A percentile compares a stretch with the other conserved stretches of the same genome.
Conservation (phyloP, 192 early-diverging fungal genomes). For the Mortierella hygrophila region DNA sequence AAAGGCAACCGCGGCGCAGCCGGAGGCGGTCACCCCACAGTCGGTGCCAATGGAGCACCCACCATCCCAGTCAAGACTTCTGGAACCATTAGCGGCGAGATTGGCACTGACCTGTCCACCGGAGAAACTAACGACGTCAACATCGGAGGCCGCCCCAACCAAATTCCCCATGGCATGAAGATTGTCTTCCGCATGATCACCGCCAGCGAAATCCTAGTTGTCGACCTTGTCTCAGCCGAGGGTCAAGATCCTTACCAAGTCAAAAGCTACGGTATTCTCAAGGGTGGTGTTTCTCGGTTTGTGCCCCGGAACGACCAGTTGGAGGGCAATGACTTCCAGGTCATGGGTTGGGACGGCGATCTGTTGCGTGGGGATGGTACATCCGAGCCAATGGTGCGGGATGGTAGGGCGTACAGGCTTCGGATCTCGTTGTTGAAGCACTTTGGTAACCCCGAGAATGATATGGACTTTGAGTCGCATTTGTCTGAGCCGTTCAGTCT, state of each 20-base stretch:
- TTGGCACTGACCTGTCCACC: neutral
- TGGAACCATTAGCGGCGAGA: neutral
- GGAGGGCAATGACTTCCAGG: conserved; percentile 51
- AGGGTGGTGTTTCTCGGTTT: conserved; percentile 36
- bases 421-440: conserved; percentile 53
- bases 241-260: conserved; percentile 43
- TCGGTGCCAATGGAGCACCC: neutral
- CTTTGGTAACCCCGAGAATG: conserved; percentile 51
- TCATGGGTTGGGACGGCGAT: conserved; percentile 42
- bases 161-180: conserved; percentile 11
- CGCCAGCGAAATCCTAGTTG: conserved; percentile 29
- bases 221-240: conserved; percentile 39
- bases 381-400: neutral
- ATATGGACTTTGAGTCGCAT: conserved; percentile 57
- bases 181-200: conserved; percentile 50
- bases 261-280: conserved; percentile 41
- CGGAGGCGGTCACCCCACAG: neutral
- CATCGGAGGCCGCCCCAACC: neutral
- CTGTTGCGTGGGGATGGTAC: conserved; percentile 23
- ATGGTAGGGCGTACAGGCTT: conserved; percentile 29
- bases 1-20: no score
- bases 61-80: neutral
- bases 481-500: conserved; percentile 27
- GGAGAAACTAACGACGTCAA: neutral
- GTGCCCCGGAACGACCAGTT: conserved; percentile 41